Evolutionary conservation across 2,329 filamentous ascomycete genomes (phyloP).

Genomic region (Fusarium cicatricum): DNA sequence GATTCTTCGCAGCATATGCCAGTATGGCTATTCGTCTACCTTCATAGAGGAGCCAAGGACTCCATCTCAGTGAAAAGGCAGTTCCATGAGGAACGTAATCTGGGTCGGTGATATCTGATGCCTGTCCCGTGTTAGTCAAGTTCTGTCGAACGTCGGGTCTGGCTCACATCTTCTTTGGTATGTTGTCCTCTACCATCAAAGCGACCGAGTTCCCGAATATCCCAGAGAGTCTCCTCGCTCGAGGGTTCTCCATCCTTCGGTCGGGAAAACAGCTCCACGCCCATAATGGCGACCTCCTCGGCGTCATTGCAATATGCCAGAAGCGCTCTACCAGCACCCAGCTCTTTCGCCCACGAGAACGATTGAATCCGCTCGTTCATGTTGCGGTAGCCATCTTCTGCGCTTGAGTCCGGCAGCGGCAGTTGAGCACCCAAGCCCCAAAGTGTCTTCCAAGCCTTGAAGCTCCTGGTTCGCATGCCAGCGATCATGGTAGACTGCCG

Average conservation of each 20-base stretch:
- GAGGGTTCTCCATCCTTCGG: slow-evolving; percentile 27
- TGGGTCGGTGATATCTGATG: slow-evolving; percentile 50
- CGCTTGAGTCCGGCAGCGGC: slow-evolving; percentile 55
- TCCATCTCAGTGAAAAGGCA: slow-evolving; percentile 62
- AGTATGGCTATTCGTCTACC: slow-evolving; percentile 53
- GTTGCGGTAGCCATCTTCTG: slow-evolving; percentile 43
- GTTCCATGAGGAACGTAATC: slow-evolving; percentile 59
- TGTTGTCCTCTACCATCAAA: slow-evolving; percentile 59
- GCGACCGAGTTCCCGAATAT: slow-evolving; percentile 59
- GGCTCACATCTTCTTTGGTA: slow-evolving; percentile 41
- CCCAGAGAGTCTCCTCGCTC: slow-evolving; percentile 53
- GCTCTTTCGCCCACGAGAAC: slow-evolving; percentile 61
- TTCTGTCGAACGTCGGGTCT: background rate
- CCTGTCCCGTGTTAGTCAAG: slow-evolving; percentile 36
- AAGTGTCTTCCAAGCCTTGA: slow-evolving; percentile 61
- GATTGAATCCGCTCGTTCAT: slow-evolving; percentile 58
- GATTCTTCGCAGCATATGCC: slow-evolving; percentile 59
- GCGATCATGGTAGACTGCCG: slow-evolving; percentile 38
- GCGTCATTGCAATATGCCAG: slow-evolving; percentile 62
- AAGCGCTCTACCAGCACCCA: slow-evolving; percentile 53
- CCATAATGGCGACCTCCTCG: slow-evolving; percentile 60
- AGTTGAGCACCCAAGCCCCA: slow-evolving; percentile 65
- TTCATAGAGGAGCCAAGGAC: slow-evolving; percentile 57
- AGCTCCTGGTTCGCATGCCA: slow-evolving; percentile 49
- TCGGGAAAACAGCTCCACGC: slow-evolving; percentile 52